A percentile compares a stretch with the other conserved stretches of the same genome.
Conservation (phyloP, 2,329 filamentous ascomycete genomes). For the Stagonosporopsis tanaceti region DNA sequence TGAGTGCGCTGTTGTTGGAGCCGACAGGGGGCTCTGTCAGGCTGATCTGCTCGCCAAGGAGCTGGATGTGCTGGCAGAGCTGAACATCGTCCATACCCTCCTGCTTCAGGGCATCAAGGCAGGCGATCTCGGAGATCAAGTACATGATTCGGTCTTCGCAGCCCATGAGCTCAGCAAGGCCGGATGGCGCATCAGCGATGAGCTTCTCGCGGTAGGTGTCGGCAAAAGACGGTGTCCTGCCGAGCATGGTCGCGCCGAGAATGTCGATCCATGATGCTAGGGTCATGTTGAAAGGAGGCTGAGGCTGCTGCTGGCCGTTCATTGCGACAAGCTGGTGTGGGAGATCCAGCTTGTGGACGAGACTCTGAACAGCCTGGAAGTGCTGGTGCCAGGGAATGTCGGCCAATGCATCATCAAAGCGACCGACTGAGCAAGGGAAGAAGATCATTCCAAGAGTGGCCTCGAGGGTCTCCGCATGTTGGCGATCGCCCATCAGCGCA, state of each 20-base stretch:
- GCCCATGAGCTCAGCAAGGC: conserved; percentile 92
- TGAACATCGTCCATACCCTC: conserved; percentile 81
- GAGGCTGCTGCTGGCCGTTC: conserved; percentile 65
- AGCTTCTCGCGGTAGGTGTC: conserved; percentile 97
- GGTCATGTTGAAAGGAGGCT: conserved; percentile 93
- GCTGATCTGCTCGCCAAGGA: conserved; percentile 86
- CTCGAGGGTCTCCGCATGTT: conserved; percentile 89
- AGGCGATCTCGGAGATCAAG: conserved; percentile 95
- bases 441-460: conserved; percentile 95
- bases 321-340: conserved; percentile 69
- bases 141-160: conserved; percentile 98
- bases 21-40: conserved; percentile 71
- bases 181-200: conserved; percentile 69
- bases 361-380: conserved; percentile 86
- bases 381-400: conserved; percentile 98
- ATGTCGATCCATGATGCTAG: conserved; percentile 96
- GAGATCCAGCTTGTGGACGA: conserved; percentile 86
- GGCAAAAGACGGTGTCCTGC: conserved; percentile 84
- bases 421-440: conserved; percentile 91
- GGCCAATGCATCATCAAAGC: conserved; percentile 81
- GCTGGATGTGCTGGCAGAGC: conserved; percentile 86
- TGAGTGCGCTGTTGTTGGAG: conserved; percentile 60
- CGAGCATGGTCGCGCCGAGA: conserved; percentile 90
- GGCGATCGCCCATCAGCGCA: conserved; percentile 77
- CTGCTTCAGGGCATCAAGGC: conserved; percentile 86